Evolutionary conservation across 495 filamentous ascomycete species (phyloP), one percentile per base, ranked within the genome.

Genomic region (Cryomyces antarcticus): DNA sequence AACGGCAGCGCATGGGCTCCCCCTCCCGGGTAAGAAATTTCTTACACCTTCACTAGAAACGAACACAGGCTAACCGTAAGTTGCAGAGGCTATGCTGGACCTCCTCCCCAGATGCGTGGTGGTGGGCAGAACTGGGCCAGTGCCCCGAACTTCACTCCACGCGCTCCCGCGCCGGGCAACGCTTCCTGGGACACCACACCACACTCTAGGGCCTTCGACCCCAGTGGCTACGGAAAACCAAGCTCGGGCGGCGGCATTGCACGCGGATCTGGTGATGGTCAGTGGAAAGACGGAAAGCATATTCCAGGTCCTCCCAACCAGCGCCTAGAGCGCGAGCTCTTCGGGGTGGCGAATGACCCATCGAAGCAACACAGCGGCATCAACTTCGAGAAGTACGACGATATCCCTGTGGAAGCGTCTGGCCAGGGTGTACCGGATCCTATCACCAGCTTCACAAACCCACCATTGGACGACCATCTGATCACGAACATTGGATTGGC

Each of bases 371-470:
- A 84, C 53, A 94, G 82, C 13, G 89, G 89, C 56, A 96, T 97
- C 77, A 97, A 97, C 70, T 97, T 97, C 57, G 76, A 93, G 65
- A 97, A 97, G 67, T 97, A 97, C 63, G 89, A 97, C 55, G 89
- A 97, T 57, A 97, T 97, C 52, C 89, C 89, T 31, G 92, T 97
- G 45, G 89, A 94, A 58, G 88, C 92, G 36, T 94, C 89, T 46
- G 89, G 89, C 37, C 80, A 84, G 38, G 77, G 92, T 58, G 84
- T 94, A 38, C 92, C 89, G 37, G 92, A 96, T 52, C 83, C 92
- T 35, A 80, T 92, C 46, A 76, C 76, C 51, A 67, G 70, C 38
- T 97, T 97, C 72, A 84, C 74, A 57, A 87, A 88, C 70, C 89
- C 89, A 40, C 89, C 89, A 46, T 67, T 97, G 41, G 89, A 97